Evolutionary conservation across 2,329 filamentous ascomycete genomes (phyloP), one percentile per base, ranked within the genome.

Genomic region (Reticulascus tulasneorum): DNA sequence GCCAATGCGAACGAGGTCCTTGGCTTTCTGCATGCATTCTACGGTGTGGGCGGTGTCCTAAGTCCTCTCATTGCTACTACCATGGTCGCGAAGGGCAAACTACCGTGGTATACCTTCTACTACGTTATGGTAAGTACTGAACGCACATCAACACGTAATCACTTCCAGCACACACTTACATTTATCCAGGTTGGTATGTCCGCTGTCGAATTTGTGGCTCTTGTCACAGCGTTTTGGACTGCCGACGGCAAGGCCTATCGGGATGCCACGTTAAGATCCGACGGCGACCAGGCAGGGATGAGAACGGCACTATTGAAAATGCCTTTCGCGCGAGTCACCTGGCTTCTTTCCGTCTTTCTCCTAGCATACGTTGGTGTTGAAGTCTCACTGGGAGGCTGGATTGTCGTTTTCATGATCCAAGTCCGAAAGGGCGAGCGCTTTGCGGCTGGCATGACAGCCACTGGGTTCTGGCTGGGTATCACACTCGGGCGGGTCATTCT

Each of bases 391-490:
- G 84, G 84, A 15, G 86, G 86, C 6, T 93, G 86, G 87, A 85
- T 93, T 38, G 82, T 89, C 34, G 79, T 81, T 6, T 91, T 93
- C 57, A 91, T 93, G 84, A 79, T 87, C 18, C 73, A 78, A 22
- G 80, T 88, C 6, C 75, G 87, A 6, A 59, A 79, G n/a, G 84
- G 79, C 1, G 71, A 65, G 4, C 62, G 76, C 0, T 89, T 90
- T 47, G 75, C 77, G 1, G 79, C 79, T 18, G 85, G 86, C 9
- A 84, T 91, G 69, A 79, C 79, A 0, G 80, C 82, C 0, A 88
- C 84, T 2, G 86, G 85, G 0, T 91, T 89, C 59, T 93, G 86
- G 86, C 71, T 87, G 15, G 86, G 86, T 0, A 71, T 93, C 44
- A 86, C 86, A 0, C 60, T 86, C 2, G 86, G 86, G 0, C 68